Conservation (phyloP, 2,329 filamentous ascomycete species). For the Arthrocladium fulminans region DNA sequence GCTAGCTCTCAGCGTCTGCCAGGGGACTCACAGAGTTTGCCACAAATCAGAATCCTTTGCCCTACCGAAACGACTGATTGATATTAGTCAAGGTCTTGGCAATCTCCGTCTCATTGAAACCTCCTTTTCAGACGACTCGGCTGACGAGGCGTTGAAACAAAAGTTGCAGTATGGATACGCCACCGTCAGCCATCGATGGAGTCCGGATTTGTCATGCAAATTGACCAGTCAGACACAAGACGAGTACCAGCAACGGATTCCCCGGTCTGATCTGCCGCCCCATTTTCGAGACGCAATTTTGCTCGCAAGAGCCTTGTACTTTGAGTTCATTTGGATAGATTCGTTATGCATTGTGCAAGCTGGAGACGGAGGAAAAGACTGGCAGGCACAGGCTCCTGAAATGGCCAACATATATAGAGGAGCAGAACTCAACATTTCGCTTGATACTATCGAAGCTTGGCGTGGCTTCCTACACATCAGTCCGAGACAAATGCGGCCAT, state of each 20-base stretch:
- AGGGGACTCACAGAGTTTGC: not conserved
- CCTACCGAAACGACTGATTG: not conserved
- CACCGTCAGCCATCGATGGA: conserved; percentile 1
- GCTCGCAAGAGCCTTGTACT: conserved; percentile 12
- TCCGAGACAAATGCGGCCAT: not conserved
- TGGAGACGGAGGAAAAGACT: not conserved
- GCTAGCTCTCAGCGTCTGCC: not conserved
- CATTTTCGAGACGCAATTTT: conserved; percentile 16
- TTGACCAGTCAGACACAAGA: not conserved
- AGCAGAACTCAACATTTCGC: not conserved
- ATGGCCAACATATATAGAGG: not conserved
- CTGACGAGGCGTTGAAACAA: not conserved
- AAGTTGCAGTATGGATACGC: too few relatives aligned
- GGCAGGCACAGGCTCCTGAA: not conserved
- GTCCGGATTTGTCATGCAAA: not conserved
- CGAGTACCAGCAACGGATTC: not conserved
- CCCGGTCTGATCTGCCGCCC: not conserved
- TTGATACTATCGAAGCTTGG: not conserved
- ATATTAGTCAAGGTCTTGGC: not conserved
- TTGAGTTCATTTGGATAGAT: conserved; percentile 20
- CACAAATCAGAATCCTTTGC: not conserved
- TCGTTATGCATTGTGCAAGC: conserved; percentile 21
- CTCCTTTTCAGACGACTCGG: not conserved
- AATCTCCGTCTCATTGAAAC: not conserved
- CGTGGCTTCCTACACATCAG: not conserved